Evolutionary conservation across 164 flowering plant species (phyloP).

Genomic region (Houttuynia cordata): DNA sequence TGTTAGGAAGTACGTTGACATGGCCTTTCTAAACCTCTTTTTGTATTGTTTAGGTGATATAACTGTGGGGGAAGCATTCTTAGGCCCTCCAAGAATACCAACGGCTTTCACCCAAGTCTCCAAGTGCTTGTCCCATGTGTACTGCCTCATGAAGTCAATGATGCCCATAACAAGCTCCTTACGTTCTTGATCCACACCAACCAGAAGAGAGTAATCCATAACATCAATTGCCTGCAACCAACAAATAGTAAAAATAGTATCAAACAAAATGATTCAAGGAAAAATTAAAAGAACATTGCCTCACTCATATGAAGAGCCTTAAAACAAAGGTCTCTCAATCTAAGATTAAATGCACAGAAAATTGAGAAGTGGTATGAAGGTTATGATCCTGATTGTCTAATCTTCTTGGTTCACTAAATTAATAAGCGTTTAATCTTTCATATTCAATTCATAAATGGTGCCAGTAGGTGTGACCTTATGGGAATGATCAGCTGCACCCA

Average conservation of each 20-base stretch:
- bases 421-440: too few species aligned
- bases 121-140: constrained; percentile 87
- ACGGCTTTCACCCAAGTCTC: constrained; percentile 88
- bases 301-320: too few species aligned
- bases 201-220: constrained; percentile 83
- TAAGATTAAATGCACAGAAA: too few species aligned
- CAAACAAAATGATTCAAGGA: neutral
- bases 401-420: too few species aligned
- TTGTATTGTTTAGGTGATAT: constrained; percentile 77
- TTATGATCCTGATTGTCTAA: too few species aligned
- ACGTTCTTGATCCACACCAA: constrained; percentile 63
- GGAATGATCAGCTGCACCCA: too few species aligned
- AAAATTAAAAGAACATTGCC: neutral
- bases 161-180: constrained; percentile 75
- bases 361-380: too few species aligned
- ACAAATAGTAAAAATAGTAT: neutral
- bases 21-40: constrained; percentile 80
- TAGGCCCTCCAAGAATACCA: constrained; percentile 70
- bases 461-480: too few species aligned
- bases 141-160: constrained; percentile 78
- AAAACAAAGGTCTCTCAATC: too few species aligned
- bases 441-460: too few species aligned
- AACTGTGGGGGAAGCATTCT: constrained; percentile 67
- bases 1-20: constrained; percentile 70
- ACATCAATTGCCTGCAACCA: constrained; percentile 57